Conservation (phyloP, 2,329 filamentous ascomycete genomes). For the Aspergillus pseudotamarii region DNA sequence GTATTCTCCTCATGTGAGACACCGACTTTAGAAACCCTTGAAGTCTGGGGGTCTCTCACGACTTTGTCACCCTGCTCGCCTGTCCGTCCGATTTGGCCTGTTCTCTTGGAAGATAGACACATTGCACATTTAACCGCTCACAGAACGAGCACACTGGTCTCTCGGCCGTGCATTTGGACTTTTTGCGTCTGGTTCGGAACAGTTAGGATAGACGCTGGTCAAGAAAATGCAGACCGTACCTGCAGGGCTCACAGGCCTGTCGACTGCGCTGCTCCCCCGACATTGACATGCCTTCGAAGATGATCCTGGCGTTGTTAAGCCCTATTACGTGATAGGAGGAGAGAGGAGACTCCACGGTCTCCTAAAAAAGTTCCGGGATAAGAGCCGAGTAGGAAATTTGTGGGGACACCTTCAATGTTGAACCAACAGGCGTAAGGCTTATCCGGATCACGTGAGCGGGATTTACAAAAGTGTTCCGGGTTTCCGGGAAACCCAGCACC, state of each 20-base stretch:
- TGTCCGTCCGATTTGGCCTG: not conserved
- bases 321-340: not conserved
- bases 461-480: not conserved
- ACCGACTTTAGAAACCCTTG: not conserved
- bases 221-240: not conserved
- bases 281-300: not conserved
- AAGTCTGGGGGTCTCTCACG: not conserved
- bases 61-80: not conserved
- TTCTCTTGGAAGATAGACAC: constrained; percentile 1
- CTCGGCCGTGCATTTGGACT: constrained; percentile 15
- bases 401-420: not conserved
- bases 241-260: constrained; percentile 16
- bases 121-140: constrained; percentile 10
- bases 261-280: not conserved
- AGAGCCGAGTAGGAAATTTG: not conserved
- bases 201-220: not conserved
- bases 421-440: not conserved
- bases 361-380: not conserved
- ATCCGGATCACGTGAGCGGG: not conserved
- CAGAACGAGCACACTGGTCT: constrained; percentile 13
- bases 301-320: not conserved
- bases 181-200: not conserved
- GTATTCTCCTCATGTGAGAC: not conserved
- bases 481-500: not conserved
- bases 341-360: not conserved